Base-by-base conservation (phyloP, 768 basidiomycete species). In the Mycena vitilis region DNA sequence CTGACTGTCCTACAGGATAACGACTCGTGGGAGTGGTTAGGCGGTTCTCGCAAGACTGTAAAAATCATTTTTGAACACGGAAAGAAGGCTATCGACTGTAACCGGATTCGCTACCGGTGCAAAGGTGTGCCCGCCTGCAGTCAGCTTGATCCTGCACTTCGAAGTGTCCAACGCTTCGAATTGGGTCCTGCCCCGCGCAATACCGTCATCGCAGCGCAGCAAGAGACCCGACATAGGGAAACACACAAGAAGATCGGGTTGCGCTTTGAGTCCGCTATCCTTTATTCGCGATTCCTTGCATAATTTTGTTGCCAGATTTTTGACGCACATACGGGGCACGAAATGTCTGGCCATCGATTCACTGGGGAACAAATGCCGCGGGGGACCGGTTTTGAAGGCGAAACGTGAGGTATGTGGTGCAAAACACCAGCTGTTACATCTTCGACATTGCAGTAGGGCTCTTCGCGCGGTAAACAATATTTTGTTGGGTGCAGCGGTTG, bases 1-100 rank as follows among this genome's bases (percentile, higher is more conserved):
- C 40, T 66, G 37, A 51, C n/a, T n/a, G n/a, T n/a, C n/a, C 37
- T 54, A 20, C 15, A 66, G 64, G 57, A 66, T 20, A 58, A 66
- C 38, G 57, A 66, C 38, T 59, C 56, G 20, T 66, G 64, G 64
- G 38, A 60, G 5, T 58, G 56, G 49, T 2, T 1, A 2, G 54
- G 56, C 23, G 55, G 53, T 6, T n/a, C n/a, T n/a, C n/a, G 36
- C 9, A 34, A n/a, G 8, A 22, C 18, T 2, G 64, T 49, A 23
- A 52, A 59, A 2, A 42, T 66, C n/a, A 52, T 12, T n/a, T 66
- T 66, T 30, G 44, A 22, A 9, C 34, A 57, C 8, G 58, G 51
- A 4, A 49, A 66, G 38, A 20, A 13, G 25, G 20, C 56, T 9
- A 22, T 66, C 9, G 7, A n/a, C 20, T 59, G 57, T 51, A 15